Evolutionary conservation across 768 basidiomycete genomes (phyloP), one percentile per base, ranked within the genome.

Genomic region (Russula sp.): DNA sequence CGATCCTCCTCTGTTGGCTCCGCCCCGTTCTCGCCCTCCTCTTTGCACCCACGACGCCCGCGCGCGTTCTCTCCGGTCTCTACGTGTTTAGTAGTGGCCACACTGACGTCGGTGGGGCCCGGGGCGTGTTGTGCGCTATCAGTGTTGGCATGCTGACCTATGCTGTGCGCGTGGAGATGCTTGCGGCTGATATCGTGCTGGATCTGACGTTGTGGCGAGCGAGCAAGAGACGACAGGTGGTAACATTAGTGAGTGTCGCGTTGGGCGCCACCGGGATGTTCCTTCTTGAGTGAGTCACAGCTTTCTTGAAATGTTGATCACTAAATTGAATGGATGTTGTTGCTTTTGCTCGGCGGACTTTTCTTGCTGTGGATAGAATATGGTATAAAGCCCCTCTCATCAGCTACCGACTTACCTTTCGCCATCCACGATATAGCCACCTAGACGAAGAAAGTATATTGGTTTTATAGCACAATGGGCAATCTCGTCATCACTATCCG

Each of bases 61-160:
- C 78, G 7, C 89, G 89, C 14, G 88, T 93, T 74, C 73, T 76
- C 0, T 64, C 85, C 18, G 89, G 90, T 1, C 77, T 88, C 64
- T 52, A 79, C 26, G 67, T 78, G 6, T 85, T 87, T 57, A 66
- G 72, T 56, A 60, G 16, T 1, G n/a, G 16, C 16, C 2, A 26
- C 14, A 50, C 13, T 0, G 7, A 13, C 24, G 7, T 13, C 24
- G 6, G 49, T 13, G 13, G 26, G 28, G 28, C n/a, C n/a, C n/a
- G 89, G 71, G 90, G 90, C 24, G 71, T 92, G 50, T 86, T 92
- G 86, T 87, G 85, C 8, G 89, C 88, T n/a, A 78, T 91, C 36
- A 90, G 88, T 0, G 88, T 89, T 0, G 90, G 90, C 3, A 85
- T 92, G 87, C 81, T 93, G 55, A 90, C 87, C 51, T 92, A 92